phyloP scores from a whole-genome alignment of 148 eudicot species.

The Spergularia bocconei region DNA sequence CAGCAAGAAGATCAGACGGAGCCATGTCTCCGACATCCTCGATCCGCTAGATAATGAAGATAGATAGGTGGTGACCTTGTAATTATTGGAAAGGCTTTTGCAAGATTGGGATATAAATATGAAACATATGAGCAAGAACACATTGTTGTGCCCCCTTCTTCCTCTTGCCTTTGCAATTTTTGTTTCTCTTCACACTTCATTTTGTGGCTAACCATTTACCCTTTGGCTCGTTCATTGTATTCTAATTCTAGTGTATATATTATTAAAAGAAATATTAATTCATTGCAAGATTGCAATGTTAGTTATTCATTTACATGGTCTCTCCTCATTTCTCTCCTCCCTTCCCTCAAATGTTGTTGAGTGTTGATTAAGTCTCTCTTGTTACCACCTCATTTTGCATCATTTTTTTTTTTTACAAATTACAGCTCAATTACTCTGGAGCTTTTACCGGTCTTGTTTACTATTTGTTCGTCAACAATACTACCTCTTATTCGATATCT shows the following conservation, averaged over 20 bases:
- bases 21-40: slow-evolving; percentile 52
- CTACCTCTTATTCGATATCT: no score
- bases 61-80: slow-evolving; percentile 29
- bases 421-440: no score
- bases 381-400: background rate
- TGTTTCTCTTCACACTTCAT: slow-evolving; percentile 13
- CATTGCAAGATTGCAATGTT: slow-evolving; percentile 15
- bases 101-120: slow-evolving; percentile 3
- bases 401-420: no score
- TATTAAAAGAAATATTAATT: slow-evolving; percentile 17
- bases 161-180: slow-evolving; percentile 7
- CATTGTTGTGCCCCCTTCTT: slow-evolving; percentile 15
- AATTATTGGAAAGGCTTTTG: slow-evolving; percentile 22
- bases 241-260: slow-evolving; percentile 28
- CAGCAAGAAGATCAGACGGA: slow-evolving; percentile 73
- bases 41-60: slow-evolving; percentile 29
- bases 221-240: slow-evolving; percentile 18
- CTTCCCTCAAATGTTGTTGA: background rate
- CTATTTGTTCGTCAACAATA: no score
- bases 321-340: slow-evolving; percentile 21
- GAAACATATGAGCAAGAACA: slow-evolving; percentile 20
- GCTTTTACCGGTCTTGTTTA: no score
- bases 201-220: slow-evolving; percentile 22
- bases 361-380: background rate
- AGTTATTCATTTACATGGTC: slow-evolving; percentile 18